Evolutionary conservation across 352 stramenopile species (phyloP), one percentile per base, ranked within the genome.

Genomic region (Globisporangium uncinulatum): DNA sequence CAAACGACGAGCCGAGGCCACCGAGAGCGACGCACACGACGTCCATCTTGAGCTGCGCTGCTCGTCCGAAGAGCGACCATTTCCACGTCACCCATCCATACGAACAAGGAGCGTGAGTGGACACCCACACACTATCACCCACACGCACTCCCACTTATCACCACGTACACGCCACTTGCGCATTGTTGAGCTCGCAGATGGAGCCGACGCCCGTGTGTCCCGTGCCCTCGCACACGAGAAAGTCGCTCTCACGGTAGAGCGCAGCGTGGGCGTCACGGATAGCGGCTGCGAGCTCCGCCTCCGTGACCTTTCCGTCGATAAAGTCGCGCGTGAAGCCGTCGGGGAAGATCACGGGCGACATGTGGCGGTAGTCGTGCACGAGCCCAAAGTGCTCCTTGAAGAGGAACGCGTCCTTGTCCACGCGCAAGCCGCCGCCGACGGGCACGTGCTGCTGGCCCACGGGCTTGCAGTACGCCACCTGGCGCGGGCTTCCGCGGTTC

Each of bases 321-420:
- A 96, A 99, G 54, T 98, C 81, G 64, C 94, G 92, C 43, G 97
- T 99, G 70, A 99, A 99, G 21, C 95, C 95, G 37, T 87, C 67
- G 0, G 95, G 96, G 67, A 99, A 98, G 70, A 99, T 94, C 29
- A 99, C 96, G 32, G 97, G 97, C 56, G 87, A 98, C 97, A 99
- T 99, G 67, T 98, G 75, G 65, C 87, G 74, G 81, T 99, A 99
- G 62, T 97, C 74, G 63, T 98, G 94, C 66, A 97, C 80, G 36
- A 99, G 76, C 21, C 88, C 77, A 61, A 99, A 99, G 70, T 98
- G 89, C 63, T 99, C 94, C 57, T 96, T 97, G 58, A 99, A 95
- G 9, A 99, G 67, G 58, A 86, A 95, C 24, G 97, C 92, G 66
- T 98, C 90, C 83, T 94, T 94, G 62, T 94, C 84, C 34, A 98